These are phyloP conservation scores for Cymbidium sinense DNA, from an alignment of 106 monocot genomes.

Conservation along the genomic window DNA sequence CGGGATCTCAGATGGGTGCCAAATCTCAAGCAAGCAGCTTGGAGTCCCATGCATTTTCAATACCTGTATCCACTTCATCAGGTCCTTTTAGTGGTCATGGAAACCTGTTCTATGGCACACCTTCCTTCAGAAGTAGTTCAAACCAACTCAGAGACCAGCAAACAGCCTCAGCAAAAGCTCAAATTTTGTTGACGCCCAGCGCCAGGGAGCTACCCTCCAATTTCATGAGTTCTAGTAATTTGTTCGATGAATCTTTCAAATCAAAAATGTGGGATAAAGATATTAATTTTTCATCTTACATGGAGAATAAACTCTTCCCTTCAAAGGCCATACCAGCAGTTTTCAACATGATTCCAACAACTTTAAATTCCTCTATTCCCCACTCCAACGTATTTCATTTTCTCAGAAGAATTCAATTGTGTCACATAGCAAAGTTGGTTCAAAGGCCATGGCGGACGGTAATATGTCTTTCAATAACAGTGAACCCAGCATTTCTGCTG, in stretches of 20 bases:
- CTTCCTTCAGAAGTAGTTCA: background rate
- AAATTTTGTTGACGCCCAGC: background rate
- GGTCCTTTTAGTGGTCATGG: background rate
- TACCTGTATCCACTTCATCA: conserved; percentile 1
- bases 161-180: background rate
- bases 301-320: conserved; percentile 5
- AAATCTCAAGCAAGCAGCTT: background rate
- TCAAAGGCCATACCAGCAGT: too few relatives aligned
- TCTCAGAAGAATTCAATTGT: conserved; percentile 7
- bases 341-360: too few relatives aligned
- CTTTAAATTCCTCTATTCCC: too few relatives aligned
- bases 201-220: background rate
- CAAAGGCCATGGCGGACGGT: background rate
- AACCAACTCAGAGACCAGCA: conserved; percentile 7
- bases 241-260: background rate
- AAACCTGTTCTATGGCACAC: too few relatives aligned
- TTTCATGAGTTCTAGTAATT: conserved; percentile 1
- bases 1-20: background rate
- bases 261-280: background rate
- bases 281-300: background rate
- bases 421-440: conserved; percentile 7
- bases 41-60: background rate
- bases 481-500: background rate
- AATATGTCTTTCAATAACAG: background rate
- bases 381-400: background rate